phyloP scores from a whole-genome alignment of 805 yeast genomes.

The Ascoidea asiatica region DNA sequence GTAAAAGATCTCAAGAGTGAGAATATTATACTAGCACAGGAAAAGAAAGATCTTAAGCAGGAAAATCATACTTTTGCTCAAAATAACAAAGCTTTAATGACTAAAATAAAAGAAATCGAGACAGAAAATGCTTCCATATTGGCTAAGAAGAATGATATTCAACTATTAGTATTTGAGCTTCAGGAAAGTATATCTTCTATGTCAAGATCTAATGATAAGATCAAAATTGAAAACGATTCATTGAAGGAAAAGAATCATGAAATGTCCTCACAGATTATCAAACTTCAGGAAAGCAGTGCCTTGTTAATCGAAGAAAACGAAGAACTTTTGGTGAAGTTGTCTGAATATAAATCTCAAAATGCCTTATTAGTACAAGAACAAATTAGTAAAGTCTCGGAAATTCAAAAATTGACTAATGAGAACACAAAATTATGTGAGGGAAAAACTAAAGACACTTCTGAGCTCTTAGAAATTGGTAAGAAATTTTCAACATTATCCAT shows the following conservation, averaged over 20 bases:
- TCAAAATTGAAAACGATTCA: background rate
- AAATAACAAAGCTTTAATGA: background rate
- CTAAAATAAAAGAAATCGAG: background rate
- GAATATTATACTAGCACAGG: too few species aligned
- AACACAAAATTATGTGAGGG: too few species aligned
- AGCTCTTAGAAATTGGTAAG: too few species aligned
- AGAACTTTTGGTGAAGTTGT: background rate
- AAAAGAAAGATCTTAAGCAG: background rate
- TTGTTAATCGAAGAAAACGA: constrained; percentile 1
- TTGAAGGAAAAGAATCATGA: constrained; percentile 6
- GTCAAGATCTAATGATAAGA: background rate
- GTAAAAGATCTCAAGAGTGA: too few species aligned
- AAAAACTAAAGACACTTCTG: too few species aligned
- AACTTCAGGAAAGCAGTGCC: constrained; percentile 4
- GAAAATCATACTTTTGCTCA: background rate
- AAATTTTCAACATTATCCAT: too few species aligned
- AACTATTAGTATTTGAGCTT: background rate
- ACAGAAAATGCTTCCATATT: too few species aligned
- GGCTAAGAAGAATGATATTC: constrained; percentile 1
- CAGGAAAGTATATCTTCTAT: background rate
- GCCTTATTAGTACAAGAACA: too few species aligned
- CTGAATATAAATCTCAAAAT: background rate
- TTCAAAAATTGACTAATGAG: too few species aligned
- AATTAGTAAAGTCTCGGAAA: too few species aligned
- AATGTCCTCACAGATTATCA: constrained; percentile 6